phyloP scores from a whole-genome alignment of 805 yeast genomes.

The Wickerhamiella occidentalis region DNA sequence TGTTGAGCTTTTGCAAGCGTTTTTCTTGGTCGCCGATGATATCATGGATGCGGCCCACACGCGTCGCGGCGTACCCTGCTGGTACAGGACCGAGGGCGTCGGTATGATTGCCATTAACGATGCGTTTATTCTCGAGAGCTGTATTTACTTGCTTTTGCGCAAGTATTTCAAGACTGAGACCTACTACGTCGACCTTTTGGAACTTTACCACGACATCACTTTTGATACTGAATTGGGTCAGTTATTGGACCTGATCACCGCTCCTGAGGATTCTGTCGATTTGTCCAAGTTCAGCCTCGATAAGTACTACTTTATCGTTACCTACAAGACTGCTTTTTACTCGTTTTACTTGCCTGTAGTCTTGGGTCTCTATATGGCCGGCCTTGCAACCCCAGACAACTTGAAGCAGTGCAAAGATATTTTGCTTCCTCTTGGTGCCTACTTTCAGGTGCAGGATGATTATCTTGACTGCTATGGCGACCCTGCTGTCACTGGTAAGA shows the following conservation, averaged over 20 bases:
- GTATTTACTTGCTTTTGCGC: conserved; percentile 79
- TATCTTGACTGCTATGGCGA: conserved; percentile 94
- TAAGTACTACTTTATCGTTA: conserved; percentile 91
- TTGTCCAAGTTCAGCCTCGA: conserved; percentile 71
- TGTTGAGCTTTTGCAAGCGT: conserved; percentile 88
- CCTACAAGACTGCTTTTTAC: conserved; percentile 93
- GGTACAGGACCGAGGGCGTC: conserved; percentile 73
- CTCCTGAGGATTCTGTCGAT: conserved; percentile 92
- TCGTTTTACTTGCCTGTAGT: conserved; percentile 97
- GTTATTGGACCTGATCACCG: conserved; percentile 86
- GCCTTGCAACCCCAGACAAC: conserved; percentile 55
- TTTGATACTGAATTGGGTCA: conserved; percentile 98
- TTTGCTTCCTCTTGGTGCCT: conserved; percentile 90
- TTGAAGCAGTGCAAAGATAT: conserved; percentile 79
- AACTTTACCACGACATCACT: conserved; percentile 92
- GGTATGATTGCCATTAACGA: conserved; percentile 94
- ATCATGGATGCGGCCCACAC: conserved; percentile 96
- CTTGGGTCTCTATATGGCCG: conserved; percentile 88
- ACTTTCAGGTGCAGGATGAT: conserved; percentile 98
- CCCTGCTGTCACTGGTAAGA: conserved; percentile 94
- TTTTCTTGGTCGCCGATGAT: conserved; percentile 94
- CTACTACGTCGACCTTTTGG: conserved; percentile 81
- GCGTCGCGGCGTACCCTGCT: conserved; percentile 97
- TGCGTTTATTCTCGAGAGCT: conserved; percentile 91
- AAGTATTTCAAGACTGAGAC: conserved; percentile 71